phyloP scores from a whole-genome alignment of 192 early-diverging fungal genomes.

The Backusella sp. region DNA sequence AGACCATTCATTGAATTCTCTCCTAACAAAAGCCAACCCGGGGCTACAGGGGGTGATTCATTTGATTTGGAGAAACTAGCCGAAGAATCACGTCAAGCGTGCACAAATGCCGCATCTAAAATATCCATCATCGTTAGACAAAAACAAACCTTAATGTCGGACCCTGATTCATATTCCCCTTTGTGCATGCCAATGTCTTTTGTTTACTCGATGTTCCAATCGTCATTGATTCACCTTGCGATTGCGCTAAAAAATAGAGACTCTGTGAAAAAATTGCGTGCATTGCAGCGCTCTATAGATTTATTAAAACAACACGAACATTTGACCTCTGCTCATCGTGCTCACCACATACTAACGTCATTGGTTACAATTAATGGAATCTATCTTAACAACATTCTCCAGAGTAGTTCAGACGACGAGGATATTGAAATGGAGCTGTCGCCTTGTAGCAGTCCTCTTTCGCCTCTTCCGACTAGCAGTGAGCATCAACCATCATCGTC shows the following conservation, averaged over 20 bases:
- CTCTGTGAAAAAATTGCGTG: background rate
- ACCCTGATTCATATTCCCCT: constrained; percentile 6
- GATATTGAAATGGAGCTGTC: background rate
- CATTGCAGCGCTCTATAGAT: constrained; percentile 1
- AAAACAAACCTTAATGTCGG: background rate
- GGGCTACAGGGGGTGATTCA: background rate
- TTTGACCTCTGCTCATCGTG: constrained; percentile 11
- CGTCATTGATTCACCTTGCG: constrained; percentile 11
- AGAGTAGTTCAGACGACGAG: background rate
- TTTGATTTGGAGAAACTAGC: constrained; percentile 6
- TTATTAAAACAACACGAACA: constrained; percentile 8
- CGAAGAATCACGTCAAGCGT: constrained; percentile 21
- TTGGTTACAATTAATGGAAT: constrained; percentile 14
- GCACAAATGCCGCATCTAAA: constrained; percentile 18
- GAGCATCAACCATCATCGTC: background rate
- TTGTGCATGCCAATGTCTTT: constrained; percentile 21
- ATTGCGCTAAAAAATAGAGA: constrained; percentile 10
- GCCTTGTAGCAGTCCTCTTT: background rate
- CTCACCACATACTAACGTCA: constrained; percentile 10
- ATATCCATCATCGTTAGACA: constrained; percentile 14
- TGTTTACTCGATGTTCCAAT: constrained; percentile 28
- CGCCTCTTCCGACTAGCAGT: background rate
- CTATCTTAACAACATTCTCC: background rate
- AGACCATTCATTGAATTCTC: constrained; percentile 45
- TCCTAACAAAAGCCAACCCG: background rate